Base-by-base conservation (phyloP, 208 protist species). In the Acanthamoeba culbertsoni region DNA sequence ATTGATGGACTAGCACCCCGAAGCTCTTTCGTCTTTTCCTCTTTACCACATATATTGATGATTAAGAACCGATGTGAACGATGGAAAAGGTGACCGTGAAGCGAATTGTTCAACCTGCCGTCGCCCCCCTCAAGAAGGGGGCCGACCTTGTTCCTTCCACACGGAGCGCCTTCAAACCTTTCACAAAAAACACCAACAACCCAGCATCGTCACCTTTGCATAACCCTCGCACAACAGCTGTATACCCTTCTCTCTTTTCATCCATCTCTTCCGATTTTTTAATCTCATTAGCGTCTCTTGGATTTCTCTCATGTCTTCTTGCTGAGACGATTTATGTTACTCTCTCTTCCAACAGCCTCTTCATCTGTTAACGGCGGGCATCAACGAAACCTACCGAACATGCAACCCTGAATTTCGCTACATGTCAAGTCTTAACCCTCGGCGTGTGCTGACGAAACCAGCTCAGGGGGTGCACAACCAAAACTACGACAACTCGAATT, bases 321-420 rank as follows among this genome's bases (percentile, higher is more conserved):
- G 4, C 16, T 65, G 6, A n/a, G 68, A 43, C n/a, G n/a, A n/a
- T n/a, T n/a, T n/a, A n/a, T n/a, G n/a, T n/a, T 45, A 26, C 35
- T 5, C 26, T 42, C 18, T 20, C 37, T 75, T 7, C 31, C 37
- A 68, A 7, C 53, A 91, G 57, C 53, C 55, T 2, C 53, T 91
- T n/a, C 53, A 28, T 20, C 53, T 23, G n/a, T 31, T 91, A 10
- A 91, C 84, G n/a, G 3, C 42, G 5, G 14, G 43, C 40, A 63
- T 91, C 45, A 53, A 55, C 37, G 45, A 68, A 28, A 37, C 55
- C n/a, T 91, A 71, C 33, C 84, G 84, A 91, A 43, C 10, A 31
- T 91, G 84, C 59, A 91, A 91, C 28, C 84, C 84, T n/a, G 84
- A 35, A 73, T 91, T 91, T 20, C 59, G 57, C 40, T 91, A 75